Evolutionary conservation across 495 filamentous ascomycete genomes (phyloP).

Genomic region (Beverwykella pulmonaria): DNA sequence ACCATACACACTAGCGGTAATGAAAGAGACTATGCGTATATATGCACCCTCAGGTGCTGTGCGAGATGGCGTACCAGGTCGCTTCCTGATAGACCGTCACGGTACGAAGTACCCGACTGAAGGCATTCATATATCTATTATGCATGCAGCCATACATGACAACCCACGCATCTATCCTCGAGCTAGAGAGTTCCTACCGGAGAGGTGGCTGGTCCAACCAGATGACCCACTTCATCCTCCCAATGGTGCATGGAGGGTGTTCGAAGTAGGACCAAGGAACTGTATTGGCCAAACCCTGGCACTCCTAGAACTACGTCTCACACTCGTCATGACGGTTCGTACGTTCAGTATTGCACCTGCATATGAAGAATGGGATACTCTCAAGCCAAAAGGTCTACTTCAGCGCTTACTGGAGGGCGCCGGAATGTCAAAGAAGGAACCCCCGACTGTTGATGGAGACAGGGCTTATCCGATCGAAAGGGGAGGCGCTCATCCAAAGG

Average conservation of each 20-base stretch:
- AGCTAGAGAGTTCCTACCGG: slow-evolving; percentile 12
- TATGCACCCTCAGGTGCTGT: slow-evolving; percentile 29
- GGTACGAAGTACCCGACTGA: slow-evolving; percentile 42
- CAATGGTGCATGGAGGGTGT: slow-evolving; percentile 35
- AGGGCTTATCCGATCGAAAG: slow-evolving; percentile 41
- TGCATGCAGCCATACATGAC: slow-evolving; percentile 28
- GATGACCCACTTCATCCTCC: slow-evolving; percentile 40
- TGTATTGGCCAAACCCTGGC: slow-evolving; percentile 44
- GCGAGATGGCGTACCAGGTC: slow-evolving; percentile 22
- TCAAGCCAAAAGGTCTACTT: too few relatives aligned
- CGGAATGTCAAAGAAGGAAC: slow-evolving; percentile 29
- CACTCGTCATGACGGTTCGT: slow-evolving; percentile 32
- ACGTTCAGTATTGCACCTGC: too few relatives aligned
- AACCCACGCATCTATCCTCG: not conserved
- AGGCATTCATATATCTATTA: slow-evolving; percentile 32
- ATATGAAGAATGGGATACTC: slow-evolving; percentile 52
- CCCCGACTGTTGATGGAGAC: slow-evolving; percentile 35
- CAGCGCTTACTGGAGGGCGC: not conserved
- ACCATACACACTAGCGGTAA: slow-evolving; percentile 37
- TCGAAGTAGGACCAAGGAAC: slow-evolving; percentile 38
- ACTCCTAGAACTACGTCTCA: slow-evolving; percentile 37
- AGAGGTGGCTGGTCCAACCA: not conserved
- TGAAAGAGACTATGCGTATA: slow-evolving; percentile 38
- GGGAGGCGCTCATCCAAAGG: slow-evolving; percentile 30
- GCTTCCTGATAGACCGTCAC: slow-evolving; percentile 25